Evolutionary conservation across 208 protist genomes (phyloP).

Genomic region (Crithidia sp.): DNA sequence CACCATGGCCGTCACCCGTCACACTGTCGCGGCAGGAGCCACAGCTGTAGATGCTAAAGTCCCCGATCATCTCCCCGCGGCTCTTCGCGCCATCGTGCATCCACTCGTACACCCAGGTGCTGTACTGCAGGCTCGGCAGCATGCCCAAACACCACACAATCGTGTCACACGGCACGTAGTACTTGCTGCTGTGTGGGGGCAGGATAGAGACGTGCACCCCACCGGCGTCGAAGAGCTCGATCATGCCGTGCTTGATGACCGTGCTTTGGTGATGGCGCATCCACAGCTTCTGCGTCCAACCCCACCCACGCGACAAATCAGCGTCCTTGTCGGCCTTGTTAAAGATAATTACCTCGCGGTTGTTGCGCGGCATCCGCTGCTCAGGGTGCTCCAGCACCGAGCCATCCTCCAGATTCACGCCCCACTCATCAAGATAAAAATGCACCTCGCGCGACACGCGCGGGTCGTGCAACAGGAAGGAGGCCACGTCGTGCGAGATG

Average conservation of each 20-base stretch:
- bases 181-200: slow-evolving; percentile 49
- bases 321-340: slow-evolving; percentile 82
- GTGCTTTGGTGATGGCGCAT: slow-evolving; percentile 71
- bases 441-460: slow-evolving; percentile 73
- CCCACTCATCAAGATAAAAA: slow-evolving; percentile 83
- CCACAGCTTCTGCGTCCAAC: slow-evolving; percentile 88
- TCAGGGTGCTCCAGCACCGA: slow-evolving; percentile 31
- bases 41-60: slow-evolving; percentile 82
- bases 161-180: slow-evolving; percentile 80
- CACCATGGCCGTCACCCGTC: slow-evolving; percentile 76
- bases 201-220: slow-evolving; percentile 75
- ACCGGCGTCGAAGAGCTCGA: slow-evolving; percentile 68
- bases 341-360: slow-evolving; percentile 80
- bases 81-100: slow-evolving; percentile 82
- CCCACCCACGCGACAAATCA: slow-evolving; percentile 76
- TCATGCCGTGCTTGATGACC: slow-evolving; percentile 67
- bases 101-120: slow-evolving; percentile 89
- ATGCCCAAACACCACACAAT: slow-evolving; percentile 86
- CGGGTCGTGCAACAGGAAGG: slow-evolving; percentile 84
- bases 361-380: slow-evolving; percentile 64
- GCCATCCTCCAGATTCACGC: slow-evolving; percentile 78
- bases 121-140: slow-evolving; percentile 80
- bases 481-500: slow-evolving; percentile 86
- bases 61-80: slow-evolving; percentile 74
- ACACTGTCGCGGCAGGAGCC: slow-evolving; percentile 82